A percentile compares a stretch with the other conserved stretches of the same genome.
phyloP scores from a whole-genome alignment of 495 filamentous ascomycete species.

The Tuber magnatum region DNA sequence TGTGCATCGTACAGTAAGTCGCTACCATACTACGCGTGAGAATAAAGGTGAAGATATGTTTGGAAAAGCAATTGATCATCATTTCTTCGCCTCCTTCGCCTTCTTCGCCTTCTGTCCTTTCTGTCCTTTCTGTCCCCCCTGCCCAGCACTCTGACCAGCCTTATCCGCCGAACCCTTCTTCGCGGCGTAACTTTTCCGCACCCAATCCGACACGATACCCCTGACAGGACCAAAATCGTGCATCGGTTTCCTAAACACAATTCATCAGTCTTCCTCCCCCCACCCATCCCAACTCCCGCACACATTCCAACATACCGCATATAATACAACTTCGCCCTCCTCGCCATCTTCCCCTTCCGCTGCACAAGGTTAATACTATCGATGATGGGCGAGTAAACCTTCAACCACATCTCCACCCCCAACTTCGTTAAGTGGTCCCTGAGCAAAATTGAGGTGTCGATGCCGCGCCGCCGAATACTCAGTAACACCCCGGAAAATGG shows the following conservation, averaged over 20 bases:
- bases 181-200: slow-evolving; percentile 41
- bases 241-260: slow-evolving; percentile 49
- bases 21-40: not conserved
- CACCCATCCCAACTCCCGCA: slow-evolving; percentile 21
- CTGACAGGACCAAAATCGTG: slow-evolving; percentile 66
- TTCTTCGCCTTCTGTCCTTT: no score
- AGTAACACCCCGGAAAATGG: slow-evolving; percentile 84
- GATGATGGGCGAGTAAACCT: slow-evolving; percentile 82
- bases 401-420: slow-evolving; percentile 97
- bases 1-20: not conserved
- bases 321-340: slow-evolving; percentile 83
- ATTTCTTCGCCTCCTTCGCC: not conserved
- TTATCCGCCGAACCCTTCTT: not conserved
- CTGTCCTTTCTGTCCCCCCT: not conserved
- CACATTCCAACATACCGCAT: slow-evolving; percentile 63
- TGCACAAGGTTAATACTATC: slow-evolving; percentile 90
- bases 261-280: slow-evolving; percentile 11
- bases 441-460: slow-evolving; percentile 79
- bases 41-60: not conserved
- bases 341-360: slow-evolving; percentile 70
- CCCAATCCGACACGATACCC: slow-evolving; percentile 62
- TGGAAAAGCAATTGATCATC: not conserved
- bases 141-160: not conserved
- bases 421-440: slow-evolving; percentile 72
- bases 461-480: slow-evolving; percentile 71